phyloP scores from a whole-genome alignment of 176 grass and related monocot genomes.

The Hyparrhenia diplandra region DNA sequence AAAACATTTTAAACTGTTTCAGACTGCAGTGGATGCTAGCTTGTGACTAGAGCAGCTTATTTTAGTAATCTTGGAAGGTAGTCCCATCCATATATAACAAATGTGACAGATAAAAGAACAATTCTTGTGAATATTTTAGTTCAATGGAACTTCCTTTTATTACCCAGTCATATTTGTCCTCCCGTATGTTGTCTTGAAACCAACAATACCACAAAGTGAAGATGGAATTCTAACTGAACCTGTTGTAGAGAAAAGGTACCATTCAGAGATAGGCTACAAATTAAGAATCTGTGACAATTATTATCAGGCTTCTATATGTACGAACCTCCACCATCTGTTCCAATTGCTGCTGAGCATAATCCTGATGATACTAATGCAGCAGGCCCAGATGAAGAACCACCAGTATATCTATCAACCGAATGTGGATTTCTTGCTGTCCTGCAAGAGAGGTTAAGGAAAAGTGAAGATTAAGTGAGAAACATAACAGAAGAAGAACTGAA shows the following conservation, averaged over 20 bases:
- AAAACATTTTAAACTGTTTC: slow-evolving; percentile 16
- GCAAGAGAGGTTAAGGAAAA: slow-evolving; percentile 28
- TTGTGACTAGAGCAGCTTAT: background rate
- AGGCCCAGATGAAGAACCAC: slow-evolving; percentile 96
- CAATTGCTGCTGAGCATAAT: slow-evolving; percentile 79
- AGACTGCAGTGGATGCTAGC: background rate
- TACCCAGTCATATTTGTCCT: slow-evolving; percentile 92
- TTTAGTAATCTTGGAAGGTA: background rate
- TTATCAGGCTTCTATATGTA: background rate
- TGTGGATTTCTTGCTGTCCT: slow-evolving; percentile 95
- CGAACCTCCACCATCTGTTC: slow-evolving; percentile 95
- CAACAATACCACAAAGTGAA: slow-evolving; percentile 92
- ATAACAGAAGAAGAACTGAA: slow-evolving; percentile 24
- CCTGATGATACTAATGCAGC: slow-evolving; percentile 93
- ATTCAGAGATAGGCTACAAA: background rate
- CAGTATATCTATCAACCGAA: slow-evolving; percentile 90
- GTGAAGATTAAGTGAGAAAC: background rate
- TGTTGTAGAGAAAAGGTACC: slow-evolving; percentile 29
- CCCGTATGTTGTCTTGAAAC: slow-evolving; percentile 93
- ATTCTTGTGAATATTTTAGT: background rate
- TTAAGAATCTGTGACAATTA: slow-evolving; percentile 16
- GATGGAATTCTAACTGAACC: slow-evolving; percentile 99
- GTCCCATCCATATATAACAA: slow-evolving; percentile 3
- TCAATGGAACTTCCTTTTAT: slow-evolving; percentile 1
- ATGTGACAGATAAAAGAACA: background rate